These are phyloP conservation scores for Termitomyces sp. DNA, from an alignment of 768 basidiomycete genomes.

Conservation along the genomic window DNA sequence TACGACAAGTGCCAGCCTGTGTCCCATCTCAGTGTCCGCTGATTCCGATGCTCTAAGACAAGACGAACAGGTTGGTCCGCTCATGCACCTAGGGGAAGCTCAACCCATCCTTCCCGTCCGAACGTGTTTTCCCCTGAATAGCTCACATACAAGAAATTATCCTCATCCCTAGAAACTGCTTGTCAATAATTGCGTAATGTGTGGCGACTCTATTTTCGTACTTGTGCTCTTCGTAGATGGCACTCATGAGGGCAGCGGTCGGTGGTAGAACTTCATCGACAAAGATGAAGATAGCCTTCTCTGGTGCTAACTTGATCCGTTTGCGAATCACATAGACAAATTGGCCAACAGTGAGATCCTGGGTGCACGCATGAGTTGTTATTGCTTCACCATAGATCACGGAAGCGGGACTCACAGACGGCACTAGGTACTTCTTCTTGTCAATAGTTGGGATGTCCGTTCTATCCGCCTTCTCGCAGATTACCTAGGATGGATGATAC, in stretches of 20 bases:
- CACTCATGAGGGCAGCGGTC: constrained; percentile 96
- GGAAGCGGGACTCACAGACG: constrained; percentile 63
- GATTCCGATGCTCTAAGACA: constrained; percentile 18
- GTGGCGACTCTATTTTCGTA: constrained; percentile 36
- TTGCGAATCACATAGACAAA: constrained; percentile 99
- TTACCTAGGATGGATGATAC: constrained; percentile 60
- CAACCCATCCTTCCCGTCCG: constrained; percentile 53
- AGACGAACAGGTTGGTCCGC: constrained; percentile 5
- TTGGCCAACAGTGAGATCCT: constrained; percentile 97
- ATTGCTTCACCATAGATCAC: constrained; percentile 6
- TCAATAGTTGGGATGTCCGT: constrained; percentile 99
- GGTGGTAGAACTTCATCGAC: constrained; percentile 98
- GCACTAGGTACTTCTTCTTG: constrained; percentile 99
- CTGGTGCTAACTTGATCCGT: constrained; percentile 98
- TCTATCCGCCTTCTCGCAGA: constrained; percentile 98
- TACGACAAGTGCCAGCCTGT: constrained; percentile 10
- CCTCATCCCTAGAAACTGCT: constrained; percentile 79
- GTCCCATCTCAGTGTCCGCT: constrained; percentile 18
- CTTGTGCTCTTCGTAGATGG: constrained; percentile 99
- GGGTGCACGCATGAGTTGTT: neutral
- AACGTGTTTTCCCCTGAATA: constrained; percentile 99
- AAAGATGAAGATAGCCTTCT: constrained; percentile 99
- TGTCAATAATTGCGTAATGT: constrained; percentile 21
- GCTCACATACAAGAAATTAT: constrained; percentile 97
- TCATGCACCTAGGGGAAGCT: constrained; percentile 45